Evolutionary conservation across 441 rosid species (phyloP).

Genomic region (Melastoma candidum): DNA sequence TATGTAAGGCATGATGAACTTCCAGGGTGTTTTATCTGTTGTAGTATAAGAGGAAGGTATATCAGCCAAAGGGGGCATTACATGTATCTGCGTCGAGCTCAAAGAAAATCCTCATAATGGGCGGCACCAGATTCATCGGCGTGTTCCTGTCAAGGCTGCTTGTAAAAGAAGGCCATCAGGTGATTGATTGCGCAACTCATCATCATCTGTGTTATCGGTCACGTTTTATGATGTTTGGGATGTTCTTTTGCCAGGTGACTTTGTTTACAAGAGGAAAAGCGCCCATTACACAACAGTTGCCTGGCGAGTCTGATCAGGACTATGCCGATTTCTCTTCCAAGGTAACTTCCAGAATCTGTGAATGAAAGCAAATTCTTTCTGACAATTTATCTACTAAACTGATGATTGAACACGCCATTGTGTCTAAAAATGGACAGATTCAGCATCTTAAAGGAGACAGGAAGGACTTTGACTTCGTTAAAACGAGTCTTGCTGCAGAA

Average conservation of each 20-base stretch:
- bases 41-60: slow-evolving; percentile 65
- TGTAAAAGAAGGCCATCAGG: slow-evolving; percentile 87
- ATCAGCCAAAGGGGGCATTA: slow-evolving; percentile 55
- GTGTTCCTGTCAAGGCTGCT: slow-evolving; percentile 78
- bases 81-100: slow-evolving; percentile 57
- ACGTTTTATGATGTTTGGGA: background rate
- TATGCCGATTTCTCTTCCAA: slow-evolving; percentile 76
- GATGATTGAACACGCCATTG: no score
- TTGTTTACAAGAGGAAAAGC: slow-evolving; percentile 93
- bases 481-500: slow-evolving; percentile 86
- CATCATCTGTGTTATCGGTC: background rate
- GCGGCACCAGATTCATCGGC: slow-evolving; percentile 83
- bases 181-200: slow-evolving; percentile 8
- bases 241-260: slow-evolving; percentile 54
- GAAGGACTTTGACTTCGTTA: slow-evolving; percentile 80
- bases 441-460: slow-evolving; percentile 65
- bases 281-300: slow-evolving; percentile 71
- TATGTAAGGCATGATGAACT: no score
- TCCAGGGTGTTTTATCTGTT: slow-evolving; percentile 8
- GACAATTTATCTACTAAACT: background rate
- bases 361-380: background rate
- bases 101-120: slow-evolving; percentile 84
- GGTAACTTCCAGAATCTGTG: slow-evolving; percentile 30
- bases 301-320: slow-evolving; percentile 83
- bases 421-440: slow-evolving; percentile 40